Conservation (phyloP, 352 stramenopile species). For the Peronosclerospora sorghi region DNA sequence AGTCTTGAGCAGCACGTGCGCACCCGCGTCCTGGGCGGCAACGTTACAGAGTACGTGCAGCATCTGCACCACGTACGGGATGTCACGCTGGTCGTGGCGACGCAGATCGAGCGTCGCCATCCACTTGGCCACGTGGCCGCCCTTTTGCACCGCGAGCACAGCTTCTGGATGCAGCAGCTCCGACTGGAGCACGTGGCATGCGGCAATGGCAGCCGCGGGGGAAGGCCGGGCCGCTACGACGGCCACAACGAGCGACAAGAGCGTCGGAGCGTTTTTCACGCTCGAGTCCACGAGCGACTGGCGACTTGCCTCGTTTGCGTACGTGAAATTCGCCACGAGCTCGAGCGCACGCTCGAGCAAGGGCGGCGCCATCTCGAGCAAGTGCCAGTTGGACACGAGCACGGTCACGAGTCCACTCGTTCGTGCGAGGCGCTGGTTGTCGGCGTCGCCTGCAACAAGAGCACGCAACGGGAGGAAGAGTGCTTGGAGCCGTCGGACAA, state of each 20-base stretch:
- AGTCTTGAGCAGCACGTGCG: slow-evolving; percentile 24
- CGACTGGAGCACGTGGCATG: slow-evolving; percentile 34
- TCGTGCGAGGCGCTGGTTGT: too few relatives aligned
- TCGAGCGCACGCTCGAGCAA: slow-evolving; percentile 26
- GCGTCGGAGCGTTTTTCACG: slow-evolving; percentile 9
- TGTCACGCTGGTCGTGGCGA: slow-evolving; percentile 21
- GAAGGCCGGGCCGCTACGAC: slow-evolving; percentile 12
- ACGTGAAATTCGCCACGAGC: slow-evolving; percentile 37
- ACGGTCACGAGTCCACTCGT: slow-evolving; percentile 23
- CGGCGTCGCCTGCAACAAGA: too few relatives aligned
- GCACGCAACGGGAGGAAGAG: too few relatives aligned
- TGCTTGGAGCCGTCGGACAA: too few relatives aligned
- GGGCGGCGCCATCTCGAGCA: slow-evolving; percentile 40
- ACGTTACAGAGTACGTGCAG: slow-evolving; percentile 33
- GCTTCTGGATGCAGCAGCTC: slow-evolving; percentile 43
- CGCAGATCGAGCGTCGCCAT: too few relatives aligned
- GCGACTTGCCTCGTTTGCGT: slow-evolving; percentile 34
- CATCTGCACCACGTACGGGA: slow-evolving; percentile 29
- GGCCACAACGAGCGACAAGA: slow-evolving; percentile 15
- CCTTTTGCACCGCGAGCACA: slow-evolving; percentile 31
- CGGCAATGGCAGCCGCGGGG: slow-evolving; percentile 18
- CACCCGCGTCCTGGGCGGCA: slow-evolving; percentile 34
- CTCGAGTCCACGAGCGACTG: too few relatives aligned
- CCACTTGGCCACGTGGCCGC: slow-evolving; percentile 26
- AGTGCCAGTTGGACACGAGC: slow-evolving; percentile 43